These are phyloP conservation scores for Yamadazyma laniorum DNA, from an alignment of 805 yeast species.

Conservation along the genomic window DNA sequence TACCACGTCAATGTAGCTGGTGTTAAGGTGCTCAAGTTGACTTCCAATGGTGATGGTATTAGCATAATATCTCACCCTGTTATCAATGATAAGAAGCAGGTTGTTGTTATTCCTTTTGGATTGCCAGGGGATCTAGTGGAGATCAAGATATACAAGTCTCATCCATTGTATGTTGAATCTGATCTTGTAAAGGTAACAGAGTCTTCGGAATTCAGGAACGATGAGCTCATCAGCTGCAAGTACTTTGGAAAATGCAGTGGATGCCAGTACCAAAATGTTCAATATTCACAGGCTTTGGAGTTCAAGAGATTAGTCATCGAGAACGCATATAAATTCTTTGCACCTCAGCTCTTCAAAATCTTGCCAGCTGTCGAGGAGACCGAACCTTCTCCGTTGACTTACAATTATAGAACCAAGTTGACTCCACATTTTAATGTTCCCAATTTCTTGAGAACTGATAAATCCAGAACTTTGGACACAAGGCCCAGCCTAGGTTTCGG, in stretches of 20 bases:
- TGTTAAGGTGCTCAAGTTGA: slow-evolving; percentile 55
- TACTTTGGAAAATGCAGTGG: slow-evolving; percentile 95
- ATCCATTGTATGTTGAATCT: slow-evolving; percentile 69
- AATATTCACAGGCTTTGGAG: slow-evolving; percentile 68
- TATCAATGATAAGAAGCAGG: slow-evolving; percentile 43
- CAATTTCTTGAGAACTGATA: slow-evolving; percentile 34
- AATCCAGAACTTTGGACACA: slow-evolving; percentile 21
- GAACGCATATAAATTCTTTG: slow-evolving; percentile 79
- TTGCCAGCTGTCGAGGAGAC: slow-evolving; percentile 66
- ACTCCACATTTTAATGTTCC: slow-evolving; percentile 95
- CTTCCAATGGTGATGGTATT: slow-evolving; percentile 87
- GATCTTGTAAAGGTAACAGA: slow-evolving; percentile 59
- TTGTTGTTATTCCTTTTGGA: slow-evolving; percentile 82
- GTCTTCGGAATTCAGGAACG: slow-evolving; percentile 43
- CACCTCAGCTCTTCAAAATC: slow-evolving; percentile 49
- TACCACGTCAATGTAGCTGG: slow-evolving; percentile 60
- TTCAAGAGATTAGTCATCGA: slow-evolving; percentile 72
- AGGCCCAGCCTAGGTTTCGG: slow-evolving; percentile 88
- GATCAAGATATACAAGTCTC: slow-evolving; percentile 73
- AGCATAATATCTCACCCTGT: slow-evolving; percentile 67
- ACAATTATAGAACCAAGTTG: slow-evolving; percentile 82
- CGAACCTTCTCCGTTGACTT: slow-evolving; percentile 73
- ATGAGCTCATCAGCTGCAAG: slow-evolving; percentile 63
- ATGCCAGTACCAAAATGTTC: slow-evolving; percentile 84
- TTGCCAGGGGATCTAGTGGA: slow-evolving; percentile 80